Evolutionary conservation across 139 green algal species (phyloP).

Genomic region (Desmodesmus armatus): DNA sequence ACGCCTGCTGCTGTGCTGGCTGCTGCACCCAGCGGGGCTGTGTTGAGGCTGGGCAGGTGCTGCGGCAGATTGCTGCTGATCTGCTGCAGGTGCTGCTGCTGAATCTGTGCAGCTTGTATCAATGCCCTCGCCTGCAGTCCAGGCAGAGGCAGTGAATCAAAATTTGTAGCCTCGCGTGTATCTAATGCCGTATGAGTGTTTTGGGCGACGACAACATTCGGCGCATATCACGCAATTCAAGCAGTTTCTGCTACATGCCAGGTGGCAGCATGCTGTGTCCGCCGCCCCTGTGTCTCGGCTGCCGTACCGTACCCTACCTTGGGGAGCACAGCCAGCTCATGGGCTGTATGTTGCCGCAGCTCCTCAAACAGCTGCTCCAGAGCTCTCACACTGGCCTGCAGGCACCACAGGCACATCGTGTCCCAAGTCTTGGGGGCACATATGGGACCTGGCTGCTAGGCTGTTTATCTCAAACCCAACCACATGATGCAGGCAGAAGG

Average conservation of each 20-base stretch:
- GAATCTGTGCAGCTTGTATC: constrained; percentile 55
- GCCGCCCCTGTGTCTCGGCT: too few relatives aligned
- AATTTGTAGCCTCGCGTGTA: too few relatives aligned
- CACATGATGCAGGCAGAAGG: not conserved
- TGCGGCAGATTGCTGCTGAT: constrained; percentile 64
- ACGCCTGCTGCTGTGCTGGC: not conserved
- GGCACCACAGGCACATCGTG: not conserved
- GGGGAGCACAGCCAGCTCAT: constrained; percentile 48
- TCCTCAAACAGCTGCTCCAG: constrained; percentile 52
- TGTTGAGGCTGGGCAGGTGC: constrained; percentile 51
- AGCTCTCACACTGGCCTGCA: constrained; percentile 53
- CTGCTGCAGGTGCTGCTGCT: constrained; percentile 60
- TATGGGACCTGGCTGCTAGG: not conserved
- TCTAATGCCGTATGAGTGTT: too few relatives aligned
- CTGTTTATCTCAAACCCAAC: not conserved
- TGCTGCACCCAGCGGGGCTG: constrained; percentile 11
- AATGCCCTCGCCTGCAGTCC: constrained; percentile 55
- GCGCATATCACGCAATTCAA: too few relatives aligned
- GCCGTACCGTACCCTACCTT: too few relatives aligned
- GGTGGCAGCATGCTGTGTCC: too few relatives aligned
- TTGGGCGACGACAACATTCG: too few relatives aligned
- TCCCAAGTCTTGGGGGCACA: not conserved
- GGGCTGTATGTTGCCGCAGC: constrained; percentile 36
- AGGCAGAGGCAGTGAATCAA: not conserved
- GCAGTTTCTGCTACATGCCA: too few relatives aligned